phyloP scores from a whole-genome alignment of 2,329 filamentous ascomycete species.

The Alternaria longipes region DNA sequence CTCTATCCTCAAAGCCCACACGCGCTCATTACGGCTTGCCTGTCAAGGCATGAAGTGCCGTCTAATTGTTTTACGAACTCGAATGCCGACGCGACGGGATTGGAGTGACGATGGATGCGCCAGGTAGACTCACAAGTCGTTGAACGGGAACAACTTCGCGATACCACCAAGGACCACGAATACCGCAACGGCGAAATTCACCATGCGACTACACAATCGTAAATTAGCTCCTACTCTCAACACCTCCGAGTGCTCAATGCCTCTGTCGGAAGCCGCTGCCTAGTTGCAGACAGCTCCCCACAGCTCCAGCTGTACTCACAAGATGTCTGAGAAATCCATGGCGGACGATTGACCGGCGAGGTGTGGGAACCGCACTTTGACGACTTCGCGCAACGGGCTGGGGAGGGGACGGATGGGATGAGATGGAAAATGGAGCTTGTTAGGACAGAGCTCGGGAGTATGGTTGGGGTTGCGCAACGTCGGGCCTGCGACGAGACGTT shows the following conservation, averaged over 20 bases:
- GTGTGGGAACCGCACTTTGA: constrained; percentile 48
- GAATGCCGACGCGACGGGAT: constrained; percentile 1
- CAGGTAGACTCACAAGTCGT: constrained; percentile 54
- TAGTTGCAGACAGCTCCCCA: not conserved
- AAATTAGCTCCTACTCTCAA: constrained; percentile 19
- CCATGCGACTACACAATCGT: constrained; percentile 74
- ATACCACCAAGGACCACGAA: constrained; percentile 89
- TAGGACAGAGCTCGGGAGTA: constrained; percentile 13
- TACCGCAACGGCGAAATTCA: constrained; percentile 88
- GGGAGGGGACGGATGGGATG: constrained; percentile 9
- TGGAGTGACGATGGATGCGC: not conserved
- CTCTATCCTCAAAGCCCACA: not conserved
- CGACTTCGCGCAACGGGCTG: constrained; percentile 18
- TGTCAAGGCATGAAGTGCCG: not conserved
- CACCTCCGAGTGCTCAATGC: constrained; percentile 12
- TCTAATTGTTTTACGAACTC: not conserved
- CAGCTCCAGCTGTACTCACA: constrained; percentile 67
- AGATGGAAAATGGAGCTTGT: constrained; percentile 9
- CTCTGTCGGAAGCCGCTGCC: constrained; percentile 22
- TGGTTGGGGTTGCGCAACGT: constrained; percentile 24
- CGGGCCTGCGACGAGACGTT: constrained; percentile 19
- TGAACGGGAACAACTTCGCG: constrained; percentile 70
- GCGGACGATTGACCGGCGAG: constrained; percentile 37
- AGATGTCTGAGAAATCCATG: constrained; percentile 93
- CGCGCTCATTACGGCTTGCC: not conserved